These are phyloP conservation scores for Urochloa ruziziensis DNA, from an alignment of 176 grass and related monocot genomes.

Conservation along the genomic window DNA sequence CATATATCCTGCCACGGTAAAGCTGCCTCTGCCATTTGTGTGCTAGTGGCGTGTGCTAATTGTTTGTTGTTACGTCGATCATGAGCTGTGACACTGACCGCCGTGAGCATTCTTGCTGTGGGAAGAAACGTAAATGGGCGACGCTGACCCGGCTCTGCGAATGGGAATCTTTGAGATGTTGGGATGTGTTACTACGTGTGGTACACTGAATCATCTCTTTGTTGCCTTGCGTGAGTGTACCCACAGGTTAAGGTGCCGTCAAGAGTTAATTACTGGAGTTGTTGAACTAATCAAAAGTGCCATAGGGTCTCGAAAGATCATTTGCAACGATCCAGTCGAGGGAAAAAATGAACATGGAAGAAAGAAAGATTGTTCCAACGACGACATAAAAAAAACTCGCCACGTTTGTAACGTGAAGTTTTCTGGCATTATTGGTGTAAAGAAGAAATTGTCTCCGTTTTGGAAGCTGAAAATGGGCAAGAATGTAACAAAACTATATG, in stretches of 20 bases:
- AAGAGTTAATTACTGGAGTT: neutral
- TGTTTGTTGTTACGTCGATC: neutral
- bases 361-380: neutral
- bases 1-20: neutral
- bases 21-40: neutral
- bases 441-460: neutral
- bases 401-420: neutral
- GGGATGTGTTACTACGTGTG: neutral
- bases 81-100: neutral
- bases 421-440: neutral
- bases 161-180: neutral
- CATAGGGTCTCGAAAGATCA: neutral
- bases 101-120: neutral
- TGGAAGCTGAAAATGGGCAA: neutral
- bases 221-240: constrained; percentile 1
- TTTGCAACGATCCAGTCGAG: neutral
- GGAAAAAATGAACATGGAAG: neutral
- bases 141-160: constrained; percentile 24
- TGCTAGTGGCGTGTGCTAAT: constrained; percentile 5
- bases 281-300: neutral
- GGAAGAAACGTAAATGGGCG: neutral
- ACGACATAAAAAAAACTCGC: neutral
- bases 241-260: neutral
- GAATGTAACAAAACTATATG: neutral
- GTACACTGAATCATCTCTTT: neutral